These are phyloP conservation scores for Fragaria vesca DNA, from an alignment of 306 rosid species.

Conservation along the genomic window DNA sequence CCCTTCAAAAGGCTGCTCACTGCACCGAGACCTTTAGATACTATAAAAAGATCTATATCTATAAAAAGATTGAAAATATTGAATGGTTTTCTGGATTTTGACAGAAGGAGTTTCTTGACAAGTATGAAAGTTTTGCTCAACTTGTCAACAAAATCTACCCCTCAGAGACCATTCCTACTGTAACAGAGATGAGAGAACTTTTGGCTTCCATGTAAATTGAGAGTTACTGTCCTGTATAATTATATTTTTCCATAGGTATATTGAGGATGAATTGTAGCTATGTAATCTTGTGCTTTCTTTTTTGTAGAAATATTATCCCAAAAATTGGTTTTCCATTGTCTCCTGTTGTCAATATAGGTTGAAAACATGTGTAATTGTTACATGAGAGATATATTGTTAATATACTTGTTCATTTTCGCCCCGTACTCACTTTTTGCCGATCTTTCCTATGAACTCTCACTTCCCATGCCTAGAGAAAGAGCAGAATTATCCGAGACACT, in stretches of 20 bases:
- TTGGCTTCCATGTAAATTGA: constrained; percentile 62
- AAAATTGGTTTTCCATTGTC: constrained; percentile 21
- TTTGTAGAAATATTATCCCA: neutral
- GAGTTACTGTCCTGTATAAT: constrained; percentile 10
- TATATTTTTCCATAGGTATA: constrained; percentile 23
- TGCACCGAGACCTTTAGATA: neutral
- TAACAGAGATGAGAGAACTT: constrained; percentile 64
- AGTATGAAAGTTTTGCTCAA: constrained; percentile 81
- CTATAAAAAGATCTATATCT: neutral
- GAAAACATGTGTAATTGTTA: neutral
- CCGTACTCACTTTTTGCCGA: neutral
- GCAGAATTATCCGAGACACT: too few species aligned
- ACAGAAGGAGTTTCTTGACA: constrained; percentile 94
- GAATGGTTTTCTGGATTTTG: constrained; percentile 31
- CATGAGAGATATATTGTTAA: neutral
- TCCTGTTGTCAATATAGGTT: neutral
- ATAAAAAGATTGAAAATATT: neutral
- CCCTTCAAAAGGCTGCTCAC: neutral
- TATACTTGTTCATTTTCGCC: neutral
- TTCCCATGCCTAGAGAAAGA: neutral
- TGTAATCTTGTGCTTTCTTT: neutral
- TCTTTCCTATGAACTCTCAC: neutral
- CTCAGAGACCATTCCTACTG: constrained; percentile 56
- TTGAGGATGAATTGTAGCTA: constrained; percentile 17
- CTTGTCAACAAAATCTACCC: constrained; percentile 87